Conservation (phyloP, 2,329 filamentous ascomycete species). For the Coniochaeta prunicola region DNA sequence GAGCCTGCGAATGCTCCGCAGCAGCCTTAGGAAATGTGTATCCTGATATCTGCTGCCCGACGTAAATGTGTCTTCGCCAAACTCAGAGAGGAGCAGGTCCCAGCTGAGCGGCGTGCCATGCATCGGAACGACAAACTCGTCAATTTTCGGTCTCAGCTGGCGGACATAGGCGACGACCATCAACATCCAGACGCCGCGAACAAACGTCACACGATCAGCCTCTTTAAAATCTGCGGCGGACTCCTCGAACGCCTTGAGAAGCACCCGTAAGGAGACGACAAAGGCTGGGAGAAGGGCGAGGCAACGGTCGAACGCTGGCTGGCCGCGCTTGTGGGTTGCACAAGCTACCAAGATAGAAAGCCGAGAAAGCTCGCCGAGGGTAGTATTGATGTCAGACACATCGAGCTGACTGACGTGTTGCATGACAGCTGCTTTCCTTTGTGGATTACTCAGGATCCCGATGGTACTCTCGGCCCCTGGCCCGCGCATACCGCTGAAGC, state of each 20-base stretch:
- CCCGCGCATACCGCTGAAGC: conserved; percentile 12
- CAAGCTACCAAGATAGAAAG: conserved; percentile 13
- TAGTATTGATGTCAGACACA: conserved; percentile 6
- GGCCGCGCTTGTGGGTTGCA: conserved; percentile 14
- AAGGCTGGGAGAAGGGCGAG: conserved; percentile 13
- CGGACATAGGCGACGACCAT: conserved; percentile 16
- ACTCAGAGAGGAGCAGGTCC: conserved; percentile 7
- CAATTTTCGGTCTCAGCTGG: conserved; percentile 17
- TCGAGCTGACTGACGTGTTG: conserved; percentile 16
- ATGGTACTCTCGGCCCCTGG: not conserved
- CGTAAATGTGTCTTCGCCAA: not conserved
- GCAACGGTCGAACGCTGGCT: conserved; percentile 16
- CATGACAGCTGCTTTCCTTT: conserved; percentile 3
- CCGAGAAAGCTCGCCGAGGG: conserved; percentile 12
- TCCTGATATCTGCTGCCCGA: conserved; percentile 3
- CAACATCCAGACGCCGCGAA: conserved; percentile 16
- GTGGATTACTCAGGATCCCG: not conserved
- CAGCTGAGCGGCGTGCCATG: conserved; percentile 4
- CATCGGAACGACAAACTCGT: conserved; percentile 4
- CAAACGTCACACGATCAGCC: conserved; percentile 5
- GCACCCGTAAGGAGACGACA: conserved; percentile 12
- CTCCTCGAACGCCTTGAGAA: conserved; percentile 8
- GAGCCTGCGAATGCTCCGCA: conserved; percentile 12
- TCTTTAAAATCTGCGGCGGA: not conserved
- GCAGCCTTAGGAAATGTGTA: conserved; percentile 5